These are phyloP conservation scores for Microdochium trichocladiopsis DNA, from an alignment of 2,329 filamentous ascomycete genomes.

Conservation along the genomic window DNA sequence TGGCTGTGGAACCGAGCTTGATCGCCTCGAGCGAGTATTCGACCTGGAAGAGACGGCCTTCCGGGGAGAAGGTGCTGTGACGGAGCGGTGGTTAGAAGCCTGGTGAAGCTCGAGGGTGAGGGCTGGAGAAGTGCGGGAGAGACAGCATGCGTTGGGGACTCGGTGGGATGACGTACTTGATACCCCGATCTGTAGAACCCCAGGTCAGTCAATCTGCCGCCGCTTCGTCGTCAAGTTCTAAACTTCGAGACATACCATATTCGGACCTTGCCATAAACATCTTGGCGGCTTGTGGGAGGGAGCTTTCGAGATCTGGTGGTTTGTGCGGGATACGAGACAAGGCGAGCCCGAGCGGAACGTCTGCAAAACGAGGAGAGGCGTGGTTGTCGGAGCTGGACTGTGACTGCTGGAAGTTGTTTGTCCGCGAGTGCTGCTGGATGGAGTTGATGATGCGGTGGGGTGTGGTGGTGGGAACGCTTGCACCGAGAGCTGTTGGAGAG, in stretches of 20 bases:
- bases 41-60: slow-evolving; percentile 99
- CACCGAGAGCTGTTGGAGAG: neutral
- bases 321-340: neutral
- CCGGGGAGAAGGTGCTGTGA: slow-evolving; percentile 92
- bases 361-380: neutral
- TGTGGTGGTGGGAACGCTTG: neutral
- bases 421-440: neutral
- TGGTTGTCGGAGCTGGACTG: slow-evolving; percentile 1
- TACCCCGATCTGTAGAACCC: slow-evolving; percentile 70
- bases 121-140: slow-evolving; percentile 3
- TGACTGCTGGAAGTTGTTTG: neutral
- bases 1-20: slow-evolving; percentile 97
- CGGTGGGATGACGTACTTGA: slow-evolving; percentile 89
- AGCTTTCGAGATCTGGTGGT: slow-evolving; percentile 1
- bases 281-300: slow-evolving; percentile 40
- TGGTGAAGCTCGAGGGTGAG: slow-evolving; percentile 9
- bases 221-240: neutral
- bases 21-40: slow-evolving; percentile 99
- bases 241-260: slow-evolving; percentile 67
- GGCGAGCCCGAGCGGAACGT: neutral
- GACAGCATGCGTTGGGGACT: slow-evolving; percentile 6
- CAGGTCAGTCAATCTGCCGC: neutral
- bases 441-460: slow-evolving; percentile 1
- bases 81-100: slow-evolving; percentile 6
- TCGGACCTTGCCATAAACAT: slow-evolving; percentile 99